phyloP scores from a whole-genome alignment of 2,329 filamentous ascomycete species.

The Intubia oerlemansii region DNA sequence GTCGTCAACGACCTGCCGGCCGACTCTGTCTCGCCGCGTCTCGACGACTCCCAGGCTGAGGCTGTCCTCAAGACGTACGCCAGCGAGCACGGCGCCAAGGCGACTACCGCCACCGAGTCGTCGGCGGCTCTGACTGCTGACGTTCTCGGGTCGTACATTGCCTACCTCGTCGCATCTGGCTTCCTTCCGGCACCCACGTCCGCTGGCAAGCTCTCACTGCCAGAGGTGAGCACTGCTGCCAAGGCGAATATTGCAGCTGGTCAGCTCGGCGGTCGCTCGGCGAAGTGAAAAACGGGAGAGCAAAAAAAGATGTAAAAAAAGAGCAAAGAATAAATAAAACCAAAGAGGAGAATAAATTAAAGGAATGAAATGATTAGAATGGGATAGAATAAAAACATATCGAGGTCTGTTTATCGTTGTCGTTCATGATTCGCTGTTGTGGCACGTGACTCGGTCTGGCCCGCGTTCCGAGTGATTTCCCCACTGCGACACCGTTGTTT shows the following conservation, averaged over 20 bases:
- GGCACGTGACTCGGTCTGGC: too few relatives aligned
- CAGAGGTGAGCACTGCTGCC: background rate
- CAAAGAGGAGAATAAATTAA: too few relatives aligned
- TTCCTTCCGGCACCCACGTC: constrained; percentile 1
- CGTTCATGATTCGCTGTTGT: too few relatives aligned
- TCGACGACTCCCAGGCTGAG: constrained; percentile 51
- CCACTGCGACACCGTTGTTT: too few relatives aligned
- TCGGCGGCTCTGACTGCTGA: constrained; percentile 3
- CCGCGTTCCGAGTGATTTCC: too few relatives aligned
- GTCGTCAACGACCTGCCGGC: constrained; percentile 47
- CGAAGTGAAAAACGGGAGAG: too few relatives aligned
- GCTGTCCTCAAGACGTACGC: constrained; percentile 27
- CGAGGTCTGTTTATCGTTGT: too few relatives aligned
- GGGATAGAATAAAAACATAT: too few relatives aligned
- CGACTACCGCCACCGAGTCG: background rate
- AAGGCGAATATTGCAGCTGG: background rate
- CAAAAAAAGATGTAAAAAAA: too few relatives aligned
- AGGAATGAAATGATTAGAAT: too few relatives aligned
- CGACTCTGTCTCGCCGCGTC: constrained; percentile 46
- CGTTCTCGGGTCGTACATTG: constrained; percentile 1
- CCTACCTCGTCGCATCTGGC: constrained; percentile 1
- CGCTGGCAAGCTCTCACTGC: background rate
- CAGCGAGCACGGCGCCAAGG: too few relatives aligned
- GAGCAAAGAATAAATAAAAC: too few relatives aligned
- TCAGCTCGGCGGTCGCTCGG: background rate